A percentile compares a stretch with the other conserved stretches of the same genome.
These are phyloP conservation scores for Fagopyrum homotropicum DNA, from an alignment of 148 eudicot species.

Conservation along the genomic window DNA sequence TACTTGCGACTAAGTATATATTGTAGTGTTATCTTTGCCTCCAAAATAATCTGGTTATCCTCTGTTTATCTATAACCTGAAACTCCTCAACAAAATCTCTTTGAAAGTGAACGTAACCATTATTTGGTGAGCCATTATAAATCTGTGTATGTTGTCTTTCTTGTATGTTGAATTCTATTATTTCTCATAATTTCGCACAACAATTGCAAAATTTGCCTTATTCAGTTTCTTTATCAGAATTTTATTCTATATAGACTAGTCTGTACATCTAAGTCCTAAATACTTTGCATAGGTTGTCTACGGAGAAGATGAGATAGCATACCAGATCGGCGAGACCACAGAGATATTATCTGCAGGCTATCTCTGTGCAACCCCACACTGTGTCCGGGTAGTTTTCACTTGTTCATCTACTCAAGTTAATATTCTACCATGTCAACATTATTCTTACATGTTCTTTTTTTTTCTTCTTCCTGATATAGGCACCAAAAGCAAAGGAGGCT, in stretches of 20 bases:
- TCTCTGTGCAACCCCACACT: constrained; percentile 96
- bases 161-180: too few relatives aligned
- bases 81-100: too few relatives aligned
- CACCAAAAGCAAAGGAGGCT: constrained; percentile 62
- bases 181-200: too few relatives aligned
- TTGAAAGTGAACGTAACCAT: too few relatives aligned
- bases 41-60: too few relatives aligned
- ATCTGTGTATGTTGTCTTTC: too few relatives aligned
- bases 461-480: constrained; percentile 27
- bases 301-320: constrained; percentile 91
- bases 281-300: constrained; percentile 48
- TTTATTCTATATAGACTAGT: not conserved
- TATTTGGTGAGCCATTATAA: too few relatives aligned
- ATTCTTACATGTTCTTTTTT: not conserved
- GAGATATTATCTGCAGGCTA: constrained; percentile 89
- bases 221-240: not conserved
- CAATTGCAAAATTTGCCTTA: not conserved
- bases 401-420: not conserved
- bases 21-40: too few relatives aligned
- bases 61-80: too few relatives aligned
- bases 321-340: constrained; percentile 92
- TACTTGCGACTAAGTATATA: too few relatives aligned
- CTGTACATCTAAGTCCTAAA: not conserved
- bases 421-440: not conserved
- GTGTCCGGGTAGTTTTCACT: constrained; percentile 59